A percentile compares a stretch with the other conserved stretches of the same genome.
phyloP scores from a whole-genome alignment of 345 rosid species.

The Eucalyptus tenuipes region DNA sequence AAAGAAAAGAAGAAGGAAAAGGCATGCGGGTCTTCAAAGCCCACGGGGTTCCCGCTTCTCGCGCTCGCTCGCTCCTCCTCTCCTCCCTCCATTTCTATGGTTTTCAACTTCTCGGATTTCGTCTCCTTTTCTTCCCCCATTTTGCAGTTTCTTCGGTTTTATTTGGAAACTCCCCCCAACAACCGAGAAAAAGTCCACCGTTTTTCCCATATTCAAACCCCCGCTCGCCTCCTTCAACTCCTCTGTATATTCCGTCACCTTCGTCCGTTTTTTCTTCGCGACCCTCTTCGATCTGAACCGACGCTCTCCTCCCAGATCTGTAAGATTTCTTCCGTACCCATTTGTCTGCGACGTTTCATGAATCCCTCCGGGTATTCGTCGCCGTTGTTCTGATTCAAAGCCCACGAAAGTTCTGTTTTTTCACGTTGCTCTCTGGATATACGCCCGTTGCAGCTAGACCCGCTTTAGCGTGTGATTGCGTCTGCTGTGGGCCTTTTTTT shows the following conservation, averaged over 20 bases:
- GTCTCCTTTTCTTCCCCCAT: not conserved
- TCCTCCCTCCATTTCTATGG: not conserved
- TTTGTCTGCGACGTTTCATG: not conserved
- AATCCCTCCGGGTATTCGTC: not conserved
- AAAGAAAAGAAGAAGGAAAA: no score
- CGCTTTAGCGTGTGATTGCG: not conserved
- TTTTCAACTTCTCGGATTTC: not conserved
- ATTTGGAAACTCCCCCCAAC: not conserved
- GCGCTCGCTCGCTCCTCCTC: conserved; percentile 5
- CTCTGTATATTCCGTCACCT: not conserved
- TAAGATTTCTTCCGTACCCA: not conserved
- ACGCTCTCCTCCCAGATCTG: not conserved
- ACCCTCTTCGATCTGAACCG: not conserved
- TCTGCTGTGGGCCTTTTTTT: not conserved
- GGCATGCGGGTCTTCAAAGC: not conserved
- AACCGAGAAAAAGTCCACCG: not conserved
- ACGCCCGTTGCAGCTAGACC: not conserved
- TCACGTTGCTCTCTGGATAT: not conserved
- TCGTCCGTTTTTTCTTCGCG: not conserved
- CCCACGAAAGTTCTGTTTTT: not conserved
- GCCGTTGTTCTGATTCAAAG: not conserved
- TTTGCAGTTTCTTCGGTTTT: not conserved
- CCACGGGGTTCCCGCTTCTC: conserved; percentile 49
- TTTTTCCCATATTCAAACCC: not conserved
- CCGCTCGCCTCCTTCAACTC: not conserved